These are phyloP conservation scores for Zostera marina DNA, from an alignment of 116 monocot species.

Conservation along the genomic window DNA sequence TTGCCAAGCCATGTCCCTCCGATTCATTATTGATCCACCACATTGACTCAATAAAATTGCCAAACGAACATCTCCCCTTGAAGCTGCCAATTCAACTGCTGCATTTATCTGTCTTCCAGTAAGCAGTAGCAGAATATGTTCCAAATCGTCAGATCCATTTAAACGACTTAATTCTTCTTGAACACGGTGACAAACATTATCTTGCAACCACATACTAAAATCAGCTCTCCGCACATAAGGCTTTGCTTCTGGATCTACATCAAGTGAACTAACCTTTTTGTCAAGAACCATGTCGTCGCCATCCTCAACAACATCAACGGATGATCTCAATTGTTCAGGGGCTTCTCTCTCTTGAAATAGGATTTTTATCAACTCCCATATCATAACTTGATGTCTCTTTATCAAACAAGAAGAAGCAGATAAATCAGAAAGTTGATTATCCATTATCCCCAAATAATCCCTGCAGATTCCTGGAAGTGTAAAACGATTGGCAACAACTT, in stretches of 20 bases:
- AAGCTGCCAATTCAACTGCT: conserved; percentile 78
- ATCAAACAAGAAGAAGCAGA: conserved; percentile 47
- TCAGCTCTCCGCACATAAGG: conserved; percentile 72
- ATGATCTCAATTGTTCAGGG: conserved; percentile 15
- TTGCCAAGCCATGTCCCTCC: conserved; percentile 68
- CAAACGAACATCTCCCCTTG: conserved; percentile 77
- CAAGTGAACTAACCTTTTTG: conserved; percentile 34
- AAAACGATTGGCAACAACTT: conserved; percentile 38
- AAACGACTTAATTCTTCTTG: conserved; percentile 70
- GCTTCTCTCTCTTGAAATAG: conserved; percentile 65
- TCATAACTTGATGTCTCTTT: conserved; percentile 71
- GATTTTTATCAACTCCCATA: conserved; percentile 89
- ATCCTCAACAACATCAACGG: conserved; percentile 19
- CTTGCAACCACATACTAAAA: conserved; percentile 92
- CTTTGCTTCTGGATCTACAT: conserved; percentile 55
- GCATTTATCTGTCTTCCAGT: conserved; percentile 74
- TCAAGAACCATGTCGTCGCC: conserved; percentile 72
- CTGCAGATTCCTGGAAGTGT: conserved; percentile 54
- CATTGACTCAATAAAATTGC: conserved; percentile 71
- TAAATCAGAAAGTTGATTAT: conserved; percentile 47
- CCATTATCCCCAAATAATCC: conserved; percentile 55
- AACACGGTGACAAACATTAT: conserved; percentile 74
- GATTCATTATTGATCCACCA: conserved; percentile 74
- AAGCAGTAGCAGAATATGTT: conserved; percentile 54
- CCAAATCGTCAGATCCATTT: conserved; percentile 44